These are phyloP conservation scores for Arthrobotrys megalospora DNA, from an alignment of 2,329 filamentous ascomycete species.

Conservation along the genomic window DNA sequence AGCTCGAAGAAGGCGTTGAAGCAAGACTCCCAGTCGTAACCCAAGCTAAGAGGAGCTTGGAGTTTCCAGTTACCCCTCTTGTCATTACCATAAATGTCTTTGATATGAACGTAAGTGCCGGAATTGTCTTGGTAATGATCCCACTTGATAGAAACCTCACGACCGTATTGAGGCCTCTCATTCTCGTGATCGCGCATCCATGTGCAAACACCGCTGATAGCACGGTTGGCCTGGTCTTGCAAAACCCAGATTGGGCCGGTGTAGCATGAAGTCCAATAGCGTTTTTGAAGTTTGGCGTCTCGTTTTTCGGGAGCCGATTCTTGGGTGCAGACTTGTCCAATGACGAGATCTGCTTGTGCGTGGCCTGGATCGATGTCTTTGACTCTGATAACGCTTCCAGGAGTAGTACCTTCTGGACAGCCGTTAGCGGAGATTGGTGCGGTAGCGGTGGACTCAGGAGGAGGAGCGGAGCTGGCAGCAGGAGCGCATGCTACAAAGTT, in stretches of 20 bases:
- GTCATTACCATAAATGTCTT: slow-evolving; percentile 16
- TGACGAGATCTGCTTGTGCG: slow-evolving; percentile 12
- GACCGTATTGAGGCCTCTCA: slow-evolving; percentile 2
- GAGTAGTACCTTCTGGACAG: neutral
- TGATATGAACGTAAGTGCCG: slow-evolving; percentile 8
- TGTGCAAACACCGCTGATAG: slow-evolving; percentile 2
- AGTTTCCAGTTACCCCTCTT: slow-evolving; percentile 10
- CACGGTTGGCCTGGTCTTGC: slow-evolving; percentile 25
- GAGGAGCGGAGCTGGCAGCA: neutral
- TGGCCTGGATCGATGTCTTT: slow-evolving; percentile 16
- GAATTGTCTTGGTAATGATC: slow-evolving; percentile 4
- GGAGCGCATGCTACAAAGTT: slow-evolving; percentile 1
- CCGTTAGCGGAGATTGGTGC: neutral
- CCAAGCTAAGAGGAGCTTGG: neutral
- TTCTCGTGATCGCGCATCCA: slow-evolving; percentile 5
- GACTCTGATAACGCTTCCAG: slow-evolving; percentile 1
- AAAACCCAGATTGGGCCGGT: slow-evolving; percentile 23
- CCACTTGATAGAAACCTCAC: neutral
- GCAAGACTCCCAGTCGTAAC: slow-evolving; percentile 11
- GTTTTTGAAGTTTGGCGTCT: neutral
- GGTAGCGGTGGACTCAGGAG: neutral
- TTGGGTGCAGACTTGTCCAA: neutral
- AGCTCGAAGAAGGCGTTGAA: slow-evolving; percentile 32
- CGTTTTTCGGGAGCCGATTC: neutral
- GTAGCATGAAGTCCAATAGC: slow-evolving; percentile 15